Percentiles rank a stretch among this genome's conserved stretches.
phyloP scores from a whole-genome alignment of 768 basidiomycete species.

The Leccinum incarnatum region DNA sequence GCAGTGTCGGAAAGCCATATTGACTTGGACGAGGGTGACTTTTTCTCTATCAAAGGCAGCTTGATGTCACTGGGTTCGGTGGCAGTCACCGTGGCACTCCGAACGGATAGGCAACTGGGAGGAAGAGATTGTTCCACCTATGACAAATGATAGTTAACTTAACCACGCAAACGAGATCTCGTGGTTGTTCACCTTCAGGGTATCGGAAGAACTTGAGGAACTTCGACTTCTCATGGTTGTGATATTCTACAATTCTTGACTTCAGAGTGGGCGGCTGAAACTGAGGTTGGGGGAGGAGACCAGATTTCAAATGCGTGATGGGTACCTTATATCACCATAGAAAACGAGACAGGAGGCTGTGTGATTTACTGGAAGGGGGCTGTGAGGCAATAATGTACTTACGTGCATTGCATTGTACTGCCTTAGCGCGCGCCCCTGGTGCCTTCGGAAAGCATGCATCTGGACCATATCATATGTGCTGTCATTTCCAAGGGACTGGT shows the following conservation, averaged over 20 bases:
- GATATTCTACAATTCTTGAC: no score
- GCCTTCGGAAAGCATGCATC: neutral
- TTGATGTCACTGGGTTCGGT: neutral
- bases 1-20: slow-evolving; percentile 2
- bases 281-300: neutral
- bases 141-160: neutral
- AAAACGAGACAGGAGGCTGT: neutral
- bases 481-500: neutral
- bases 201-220: neutral
- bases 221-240: neutral
- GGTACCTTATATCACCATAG: neutral
- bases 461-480: neutral
- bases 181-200: neutral
- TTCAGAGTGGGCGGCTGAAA: neutral
- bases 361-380: neutral
- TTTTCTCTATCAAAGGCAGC: neutral
- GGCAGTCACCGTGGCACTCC: neutral
- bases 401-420: neutral
- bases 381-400: neutral
- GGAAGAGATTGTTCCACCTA: neutral
- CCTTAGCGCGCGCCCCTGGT: neutral
- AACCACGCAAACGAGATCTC: neutral
- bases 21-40: neutral
- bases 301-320: neutral
- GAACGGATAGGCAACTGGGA: neutral